These are phyloP conservation scores for Brassica incana DNA, from an alignment of 345 rosid genomes.

Conservation along the genomic window DNA sequence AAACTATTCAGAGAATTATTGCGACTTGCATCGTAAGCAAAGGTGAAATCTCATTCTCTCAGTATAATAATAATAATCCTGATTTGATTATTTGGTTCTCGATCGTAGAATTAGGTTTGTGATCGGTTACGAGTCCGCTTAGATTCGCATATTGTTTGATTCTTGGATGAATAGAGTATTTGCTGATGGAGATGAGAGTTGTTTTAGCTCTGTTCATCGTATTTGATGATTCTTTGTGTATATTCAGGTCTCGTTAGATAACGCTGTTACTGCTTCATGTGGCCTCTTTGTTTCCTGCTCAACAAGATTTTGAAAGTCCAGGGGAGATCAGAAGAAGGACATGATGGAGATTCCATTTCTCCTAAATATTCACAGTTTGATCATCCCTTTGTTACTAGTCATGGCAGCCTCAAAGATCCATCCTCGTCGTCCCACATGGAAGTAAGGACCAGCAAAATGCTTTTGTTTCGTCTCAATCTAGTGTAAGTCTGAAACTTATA, in stretches of 20 bases:
- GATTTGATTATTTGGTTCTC: neutral
- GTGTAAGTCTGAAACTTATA: conserved; percentile 1
- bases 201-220: neutral
- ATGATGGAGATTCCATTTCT: conserved; percentile 21
- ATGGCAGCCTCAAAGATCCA: conserved; percentile 40
- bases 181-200: neutral
- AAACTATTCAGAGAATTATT: neutral
- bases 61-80: neutral
- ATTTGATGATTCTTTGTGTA: conserved; percentile 16
- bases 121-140: neutral
- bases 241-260: conserved; percentile 17
- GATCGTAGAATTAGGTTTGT: conserved; percentile 8
- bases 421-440: conserved; percentile 45
- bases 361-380: conserved; percentile 31
- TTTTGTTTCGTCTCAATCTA: neutral
- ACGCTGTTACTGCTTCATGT: conserved; percentile 42
- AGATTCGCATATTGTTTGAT: conserved; percentile 10
- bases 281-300: conserved; percentile 62
- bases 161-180: neutral
- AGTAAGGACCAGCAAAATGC: conserved; percentile 37
- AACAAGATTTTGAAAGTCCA: conserved; percentile 59
- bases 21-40: conserved; percentile 28
- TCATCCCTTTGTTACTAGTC: conserved; percentile 30
- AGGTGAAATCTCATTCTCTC: conserved; percentile 26
- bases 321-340: conserved; percentile 28